phyloP scores from a whole-genome alignment of 768 basidiomycete species.

The Suillus discolor region DNA sequence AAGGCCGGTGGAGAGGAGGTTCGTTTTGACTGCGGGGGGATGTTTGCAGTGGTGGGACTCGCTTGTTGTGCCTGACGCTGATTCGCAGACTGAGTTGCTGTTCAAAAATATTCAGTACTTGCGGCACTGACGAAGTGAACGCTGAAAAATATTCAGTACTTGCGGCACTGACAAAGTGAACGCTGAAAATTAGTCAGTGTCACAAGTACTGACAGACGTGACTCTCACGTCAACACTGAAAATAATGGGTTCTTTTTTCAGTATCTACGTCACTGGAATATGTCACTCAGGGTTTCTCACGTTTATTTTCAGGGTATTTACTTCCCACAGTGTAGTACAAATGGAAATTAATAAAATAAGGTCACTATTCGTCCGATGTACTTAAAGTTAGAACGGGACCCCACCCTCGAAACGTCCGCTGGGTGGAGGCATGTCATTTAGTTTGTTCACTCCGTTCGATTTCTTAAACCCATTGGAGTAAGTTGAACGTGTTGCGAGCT shows the following conservation, averaged over 20 bases:
- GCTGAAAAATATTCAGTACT: neutral
- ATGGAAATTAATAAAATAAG: too few species aligned
- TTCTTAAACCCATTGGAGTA: too few species aligned
- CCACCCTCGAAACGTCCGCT: too few species aligned
- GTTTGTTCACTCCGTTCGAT: too few species aligned
- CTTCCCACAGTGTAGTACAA: neutral
- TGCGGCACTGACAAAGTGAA: neutral
- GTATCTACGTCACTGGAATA: neutral
- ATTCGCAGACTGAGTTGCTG: conserved; percentile 36
- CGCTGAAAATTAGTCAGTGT: neutral
- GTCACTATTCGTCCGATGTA: too few species aligned
- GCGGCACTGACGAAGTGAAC: too few species aligned
- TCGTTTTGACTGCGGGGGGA: conserved; percentile 36
- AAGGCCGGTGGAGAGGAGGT: conserved; percentile 36
- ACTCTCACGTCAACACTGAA: neutral
- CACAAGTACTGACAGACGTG: neutral
- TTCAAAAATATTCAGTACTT: conserved; percentile 2
- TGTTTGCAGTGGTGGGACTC: conserved; percentile 35
- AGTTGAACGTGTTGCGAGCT: too few species aligned
- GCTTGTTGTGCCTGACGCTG: conserved; percentile 41
- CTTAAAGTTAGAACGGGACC: too few species aligned
- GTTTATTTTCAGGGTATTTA: neutral
- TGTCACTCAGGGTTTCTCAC: neutral
- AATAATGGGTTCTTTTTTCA: neutral
- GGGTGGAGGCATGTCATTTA: too few species aligned